Conservation (phyloP, 2,329 filamentous ascomycete species). For the Chalaropsis thielavioides region DNA sequence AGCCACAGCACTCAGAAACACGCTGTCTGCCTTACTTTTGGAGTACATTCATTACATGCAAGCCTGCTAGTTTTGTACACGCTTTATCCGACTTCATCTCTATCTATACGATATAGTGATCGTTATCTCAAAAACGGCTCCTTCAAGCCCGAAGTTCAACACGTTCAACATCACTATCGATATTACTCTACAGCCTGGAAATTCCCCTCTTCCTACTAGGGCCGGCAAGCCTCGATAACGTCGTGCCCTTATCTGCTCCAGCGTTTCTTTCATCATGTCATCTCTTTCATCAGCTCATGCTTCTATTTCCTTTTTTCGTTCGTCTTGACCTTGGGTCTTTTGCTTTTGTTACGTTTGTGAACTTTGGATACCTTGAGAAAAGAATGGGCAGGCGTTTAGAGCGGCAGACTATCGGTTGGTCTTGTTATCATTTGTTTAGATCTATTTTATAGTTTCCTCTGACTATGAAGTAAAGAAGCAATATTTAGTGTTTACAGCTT, state of each 20-base stretch:
- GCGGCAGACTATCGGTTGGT: background rate
- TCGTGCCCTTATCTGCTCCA: background rate
- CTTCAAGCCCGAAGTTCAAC: background rate
- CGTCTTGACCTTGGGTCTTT: constrained; percentile 9
- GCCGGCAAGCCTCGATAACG: too few relatives aligned
- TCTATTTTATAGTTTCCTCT: background rate
- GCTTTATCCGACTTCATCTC: background rate
- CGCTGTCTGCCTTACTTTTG: background rate
- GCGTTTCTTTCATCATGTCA: background rate
- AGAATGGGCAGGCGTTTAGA: background rate
- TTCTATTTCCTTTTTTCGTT: constrained; percentile 21
- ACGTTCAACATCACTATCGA: background rate
- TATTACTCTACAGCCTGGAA: too few relatives aligned
- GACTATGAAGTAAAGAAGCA: background rate
- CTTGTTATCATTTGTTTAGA: background rate
- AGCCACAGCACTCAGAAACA: background rate
- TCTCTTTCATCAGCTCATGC: background rate
- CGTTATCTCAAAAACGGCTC: background rate
- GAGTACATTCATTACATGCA: background rate
- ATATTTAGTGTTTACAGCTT: background rate
- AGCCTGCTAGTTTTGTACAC: background rate
- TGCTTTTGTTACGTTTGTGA: constrained; percentile 11
- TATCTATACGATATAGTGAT: background rate
- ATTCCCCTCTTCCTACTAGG: too few relatives aligned
- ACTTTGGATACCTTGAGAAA: constrained; percentile 16